Conservation (phyloP, 441 rosid genomes). For the Mallotus repandus region DNA sequence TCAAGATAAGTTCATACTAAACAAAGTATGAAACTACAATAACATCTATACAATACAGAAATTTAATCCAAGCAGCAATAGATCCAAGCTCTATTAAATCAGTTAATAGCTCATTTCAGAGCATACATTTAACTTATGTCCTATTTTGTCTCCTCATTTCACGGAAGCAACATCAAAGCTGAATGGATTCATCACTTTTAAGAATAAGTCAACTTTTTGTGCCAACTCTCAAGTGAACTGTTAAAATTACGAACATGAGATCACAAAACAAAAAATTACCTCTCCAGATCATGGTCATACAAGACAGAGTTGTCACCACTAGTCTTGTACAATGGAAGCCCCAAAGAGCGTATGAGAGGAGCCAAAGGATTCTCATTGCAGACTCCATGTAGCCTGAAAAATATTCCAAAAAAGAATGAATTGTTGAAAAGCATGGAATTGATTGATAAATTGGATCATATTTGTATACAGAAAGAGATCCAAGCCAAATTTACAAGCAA, state of each 20-base stretch:
- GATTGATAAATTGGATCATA: slow-evolving; percentile 11
- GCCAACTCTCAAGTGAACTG: neutral
- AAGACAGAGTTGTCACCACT: slow-evolving; percentile 86
- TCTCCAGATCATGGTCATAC: slow-evolving; percentile 90
- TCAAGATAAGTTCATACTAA: slow-evolving; percentile 6
- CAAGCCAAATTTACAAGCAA: neutral
- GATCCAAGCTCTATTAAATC: neutral
- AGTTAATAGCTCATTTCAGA: neutral
- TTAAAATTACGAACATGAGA: slow-evolving; percentile 12
- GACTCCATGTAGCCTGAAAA: slow-evolving; percentile 81
- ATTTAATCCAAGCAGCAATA: slow-evolving; percentile 8
- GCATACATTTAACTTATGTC: neutral
- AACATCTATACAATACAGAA: neutral
- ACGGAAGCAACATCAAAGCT: neutral
- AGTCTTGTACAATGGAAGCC: slow-evolving; percentile 73
- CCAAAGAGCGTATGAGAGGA: slow-evolving; percentile 67
- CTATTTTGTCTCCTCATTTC: neutral
- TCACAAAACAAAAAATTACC: slow-evolving; percentile 36
- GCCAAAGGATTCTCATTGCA: slow-evolving; percentile 90
- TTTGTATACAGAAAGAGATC: neutral
- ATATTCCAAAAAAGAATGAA: neutral
- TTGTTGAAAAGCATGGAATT: neutral
- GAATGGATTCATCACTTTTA: neutral
- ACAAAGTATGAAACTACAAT: neutral
- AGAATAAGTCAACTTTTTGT: neutral